Evolutionary conservation across 805 yeast genomes (phyloP).

Genomic region (Myxozyma vanderwaltii): DNA sequence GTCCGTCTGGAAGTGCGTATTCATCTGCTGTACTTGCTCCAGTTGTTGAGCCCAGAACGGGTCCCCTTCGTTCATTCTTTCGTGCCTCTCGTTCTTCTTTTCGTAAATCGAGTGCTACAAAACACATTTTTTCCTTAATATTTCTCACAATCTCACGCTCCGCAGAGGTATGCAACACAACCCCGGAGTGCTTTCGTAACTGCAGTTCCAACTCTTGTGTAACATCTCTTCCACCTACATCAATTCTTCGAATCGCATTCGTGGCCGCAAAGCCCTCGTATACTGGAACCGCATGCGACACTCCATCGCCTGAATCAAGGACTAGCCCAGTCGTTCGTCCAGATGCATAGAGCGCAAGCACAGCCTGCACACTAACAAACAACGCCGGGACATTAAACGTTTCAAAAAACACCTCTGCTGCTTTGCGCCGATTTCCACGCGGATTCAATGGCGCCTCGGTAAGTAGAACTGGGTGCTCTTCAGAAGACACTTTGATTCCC

Average conservation of each 20-base stretch:
- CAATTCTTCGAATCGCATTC: constrained; percentile 68
- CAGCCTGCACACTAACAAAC: constrained; percentile 74
- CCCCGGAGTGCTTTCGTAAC: constrained; percentile 67
- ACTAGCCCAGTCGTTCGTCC: constrained; percentile 92
- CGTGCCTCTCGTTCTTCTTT: constrained; percentile 57
- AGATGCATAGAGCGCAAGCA: constrained; percentile 78
- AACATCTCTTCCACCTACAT: constrained; percentile 83
- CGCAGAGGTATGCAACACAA: constrained; percentile 64
- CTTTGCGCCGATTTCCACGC: constrained; percentile 55
- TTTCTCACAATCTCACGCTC: constrained; percentile 79
- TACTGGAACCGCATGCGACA: constrained; percentile 82
- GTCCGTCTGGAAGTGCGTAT: constrained; percentile 85
- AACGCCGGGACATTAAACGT: constrained; percentile 74
- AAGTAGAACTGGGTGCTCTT: constrained; percentile 75
- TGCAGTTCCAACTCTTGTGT: constrained; percentile 73
- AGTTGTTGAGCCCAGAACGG: constrained; percentile 32
- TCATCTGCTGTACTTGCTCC: constrained; percentile 31
- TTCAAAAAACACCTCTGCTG: constrained; percentile 70
- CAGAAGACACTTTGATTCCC: constrained; percentile 59
- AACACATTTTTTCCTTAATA: constrained; percentile 77
- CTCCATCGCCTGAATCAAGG: constrained; percentile 92
- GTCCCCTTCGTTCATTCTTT: constrained; percentile 26
- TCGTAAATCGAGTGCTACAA: constrained; percentile 58
- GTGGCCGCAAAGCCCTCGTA: constrained; percentile 85
- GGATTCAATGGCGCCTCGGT: constrained; percentile 92